Evolutionary conservation across 495 filamentous ascomycete species (phyloP), one percentile per base, ranked within the genome.

Genomic region (Ascobolus immersus): DNA sequence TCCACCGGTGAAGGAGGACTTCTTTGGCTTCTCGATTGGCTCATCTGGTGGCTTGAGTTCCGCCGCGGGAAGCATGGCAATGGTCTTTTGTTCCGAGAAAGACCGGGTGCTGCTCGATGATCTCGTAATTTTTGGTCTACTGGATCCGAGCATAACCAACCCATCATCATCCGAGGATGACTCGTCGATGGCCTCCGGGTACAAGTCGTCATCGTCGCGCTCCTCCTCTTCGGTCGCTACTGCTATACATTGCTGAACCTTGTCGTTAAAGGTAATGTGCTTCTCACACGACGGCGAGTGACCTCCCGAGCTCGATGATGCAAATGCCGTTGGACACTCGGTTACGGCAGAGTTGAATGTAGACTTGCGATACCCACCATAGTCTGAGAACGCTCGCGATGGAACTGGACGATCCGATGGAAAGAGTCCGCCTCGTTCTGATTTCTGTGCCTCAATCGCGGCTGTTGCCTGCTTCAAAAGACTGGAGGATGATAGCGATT

Each of bases 261-360:
- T 76, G 47, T 93, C 73, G 51, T 92, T 86, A 55, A 96, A 96
- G 49, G 90, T 78, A 32, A 96, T 94, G 48, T 91, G 86, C 27
- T 73, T 77, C 37, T 60, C 62, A 44, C 30, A 39, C 28, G 36
- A 40, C 18, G 47, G 47, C 27, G 47, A 49, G 32, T 45, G 47
- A 7, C 38, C 41, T 11, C 70, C 70, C 12, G 71, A n/a, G n/a
- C n/a, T n/a, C n/a, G n/a, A n/a, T n/a, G n/a, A n/a, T n/a, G n/a
- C n/a, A n/a, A n/a, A n/a, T n/a, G n/a, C n/a, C n/a, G n/a, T n/a
- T n/a, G n/a, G n/a, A n/a, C n/a, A n/a, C n/a, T n/a, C n/a, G n/a
- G n/a, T n/a, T n/a, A 74, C 2, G 68, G 68, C 14, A 57, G 53
- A n/a, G 55, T 49, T 10, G 69, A 73, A 3, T 68, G 59, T 13